Conservation (phyloP, 306 rosid species). For the Adenanthera pavonina region DNA sequence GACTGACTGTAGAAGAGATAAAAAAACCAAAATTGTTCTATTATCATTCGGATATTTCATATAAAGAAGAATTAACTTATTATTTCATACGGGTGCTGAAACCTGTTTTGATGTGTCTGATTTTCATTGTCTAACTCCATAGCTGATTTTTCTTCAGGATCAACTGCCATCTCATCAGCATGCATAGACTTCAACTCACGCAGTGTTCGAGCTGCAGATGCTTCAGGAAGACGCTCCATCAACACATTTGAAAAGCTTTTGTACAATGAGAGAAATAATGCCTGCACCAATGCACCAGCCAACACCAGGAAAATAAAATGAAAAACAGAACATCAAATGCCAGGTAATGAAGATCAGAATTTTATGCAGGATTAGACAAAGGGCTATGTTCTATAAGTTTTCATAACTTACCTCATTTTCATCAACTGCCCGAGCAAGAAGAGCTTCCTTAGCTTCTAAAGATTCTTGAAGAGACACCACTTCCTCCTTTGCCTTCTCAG, state of each 20-base stretch:
- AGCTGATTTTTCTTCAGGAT: constrained; percentile 71
- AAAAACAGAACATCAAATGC: constrained; percentile 27
- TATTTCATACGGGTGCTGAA: neutral
- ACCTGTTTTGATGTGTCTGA: constrained; percentile 74
- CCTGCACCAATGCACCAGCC: constrained; percentile 56
- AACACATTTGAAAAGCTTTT: constrained; percentile 74
- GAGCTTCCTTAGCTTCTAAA: constrained; percentile 96
- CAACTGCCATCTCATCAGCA: constrained; percentile 71
- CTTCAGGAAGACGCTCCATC: constrained; percentile 82
- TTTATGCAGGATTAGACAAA: neutral
- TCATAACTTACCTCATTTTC: constrained; percentile 83
- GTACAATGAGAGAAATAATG: constrained; percentile 75
- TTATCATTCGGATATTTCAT: constrained; percentile 14
- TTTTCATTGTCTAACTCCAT: constrained; percentile 90
- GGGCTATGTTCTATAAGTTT: neutral
- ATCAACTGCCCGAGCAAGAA: constrained; percentile 83
- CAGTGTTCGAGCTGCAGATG: constrained; percentile 60
- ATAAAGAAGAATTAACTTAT: neutral
- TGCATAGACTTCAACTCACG: constrained; percentile 65
- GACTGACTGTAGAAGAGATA: constrained; percentile 60
- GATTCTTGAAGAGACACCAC: constrained; percentile 72
- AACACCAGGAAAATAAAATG: constrained; percentile 26
- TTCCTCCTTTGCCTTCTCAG: constrained; percentile 84
- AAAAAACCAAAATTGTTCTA: constrained; percentile 2
- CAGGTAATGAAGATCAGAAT: neutral